Evolutionary conservation across 2,329 filamentous ascomycete genomes (phyloP), one percentile per base, ranked within the genome.

Genomic region (Claviceps sp.): DNA sequence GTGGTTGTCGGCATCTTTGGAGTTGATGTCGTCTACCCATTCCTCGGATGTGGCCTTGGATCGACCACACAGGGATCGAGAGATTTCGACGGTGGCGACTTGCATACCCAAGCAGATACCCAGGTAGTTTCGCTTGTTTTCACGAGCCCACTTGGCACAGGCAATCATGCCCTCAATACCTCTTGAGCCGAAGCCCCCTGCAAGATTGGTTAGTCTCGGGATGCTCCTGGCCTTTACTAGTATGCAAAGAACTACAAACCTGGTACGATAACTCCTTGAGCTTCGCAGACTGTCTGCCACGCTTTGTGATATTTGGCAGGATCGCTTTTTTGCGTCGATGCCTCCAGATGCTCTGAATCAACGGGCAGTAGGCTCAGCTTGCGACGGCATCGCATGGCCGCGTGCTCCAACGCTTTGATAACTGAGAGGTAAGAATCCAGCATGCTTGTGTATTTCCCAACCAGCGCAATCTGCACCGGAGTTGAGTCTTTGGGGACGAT

Each of bases 101-200:
- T 97, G 93, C 83, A 95, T 88, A 53, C 89, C 89, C 22, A 96
- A 74, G 65, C 91, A 96, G 56, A 97, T 85, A 54, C 93, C 93
- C 1, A 97, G 76, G 70, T 85, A 96, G 1, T 89, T 89, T 3
- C 79, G 79, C 56, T 85, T 83, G 60, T 88, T 83, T 58, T 85
- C 84, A 52, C 93, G 83, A 1, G 91, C 90, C 84, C 86, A 96
- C 57, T 83, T 84, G n/a, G 86, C 85, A 3, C 85, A 86, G 52
- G 81, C 74, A 61, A 97, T 84, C 89, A 97, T 97, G 56, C 93
- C 93, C 64, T 91, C 84, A 0, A 82, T 88, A 53, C 88, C 91
- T 59, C 93, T 77, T 40, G 75, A 70, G 47, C 91, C 91, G 60
- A 95, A 95, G 1, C 88, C 89, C 26, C 76, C 89, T 54, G 41